Percentiles rank a stretch among this genome's conserved stretches.
These are phyloP conservation scores for Fusarium foetens DNA, from an alignment of 2,329 filamentous ascomycete species.

Conservation along the genomic window DNA sequence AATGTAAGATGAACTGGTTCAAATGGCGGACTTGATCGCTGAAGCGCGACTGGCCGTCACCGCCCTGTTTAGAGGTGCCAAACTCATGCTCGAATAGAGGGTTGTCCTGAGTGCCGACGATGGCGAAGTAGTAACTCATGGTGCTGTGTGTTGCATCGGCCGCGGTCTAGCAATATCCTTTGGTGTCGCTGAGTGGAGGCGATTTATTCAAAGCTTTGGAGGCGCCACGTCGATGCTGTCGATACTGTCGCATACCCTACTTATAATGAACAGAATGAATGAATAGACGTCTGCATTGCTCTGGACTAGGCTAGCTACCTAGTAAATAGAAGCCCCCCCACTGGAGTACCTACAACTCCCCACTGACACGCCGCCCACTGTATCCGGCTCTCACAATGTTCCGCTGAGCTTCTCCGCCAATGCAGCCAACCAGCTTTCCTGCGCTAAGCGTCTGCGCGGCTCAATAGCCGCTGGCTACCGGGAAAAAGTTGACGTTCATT, in stretches of 20 bases:
- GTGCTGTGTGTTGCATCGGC: slow-evolving; percentile 48
- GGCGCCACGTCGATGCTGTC: slow-evolving; percentile 6
- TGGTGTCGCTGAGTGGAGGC: neutral
- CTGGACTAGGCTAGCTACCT: neutral
- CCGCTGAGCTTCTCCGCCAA: slow-evolving; percentile 37
- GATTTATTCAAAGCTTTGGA: neutral
- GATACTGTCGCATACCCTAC: neutral
- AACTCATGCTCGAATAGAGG: slow-evolving; percentile 98
- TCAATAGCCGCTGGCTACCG: slow-evolving; percentile 25
- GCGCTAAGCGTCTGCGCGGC: slow-evolving; percentile 16
- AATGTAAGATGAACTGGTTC: slow-evolving; percentile 98
- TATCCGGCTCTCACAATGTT: slow-evolving; percentile 42
- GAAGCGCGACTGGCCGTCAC: slow-evolving; percentile 91
- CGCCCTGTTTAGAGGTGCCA: slow-evolving; percentile 94
- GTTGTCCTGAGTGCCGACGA: slow-evolving; percentile 94
- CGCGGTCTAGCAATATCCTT: neutral
- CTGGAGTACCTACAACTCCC: neutral
- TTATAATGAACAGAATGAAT: neutral
- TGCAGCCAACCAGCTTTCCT: slow-evolving; percentile 21
- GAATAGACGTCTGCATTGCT: neutral
- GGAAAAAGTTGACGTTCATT: slow-evolving; percentile 43
- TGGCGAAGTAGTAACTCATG: slow-evolving; percentile 99
- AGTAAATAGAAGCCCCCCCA: neutral
- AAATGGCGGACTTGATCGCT: slow-evolving; percentile 88
- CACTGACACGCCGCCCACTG: slow-evolving; percentile 5